These are phyloP conservation scores for Graphilbum fragrans DNA, from an alignment of 2,329 filamentous ascomycete genomes.

Conservation along the genomic window DNA sequence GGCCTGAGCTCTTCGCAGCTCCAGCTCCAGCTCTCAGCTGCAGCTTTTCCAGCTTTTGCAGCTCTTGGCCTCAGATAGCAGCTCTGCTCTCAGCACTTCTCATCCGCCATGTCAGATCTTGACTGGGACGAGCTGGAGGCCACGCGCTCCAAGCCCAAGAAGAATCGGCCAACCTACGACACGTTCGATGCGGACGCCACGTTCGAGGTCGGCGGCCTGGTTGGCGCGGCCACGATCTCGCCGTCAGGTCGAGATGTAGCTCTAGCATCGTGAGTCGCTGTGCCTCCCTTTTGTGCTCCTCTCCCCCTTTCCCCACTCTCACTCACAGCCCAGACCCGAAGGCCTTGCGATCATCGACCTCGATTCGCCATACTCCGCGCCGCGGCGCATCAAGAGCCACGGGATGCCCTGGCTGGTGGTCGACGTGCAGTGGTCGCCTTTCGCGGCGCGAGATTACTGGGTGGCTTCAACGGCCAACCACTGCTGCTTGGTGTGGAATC, in stretches of 20 bases:
- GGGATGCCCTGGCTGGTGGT: conserved; percentile 89
- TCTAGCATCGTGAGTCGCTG: conserved; percentile 56
- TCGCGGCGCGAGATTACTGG: conserved; percentile 82
- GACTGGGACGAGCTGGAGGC: conserved; percentile 25
- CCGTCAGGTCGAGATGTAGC: conserved; percentile 85
- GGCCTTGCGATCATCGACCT: conserved; percentile 86
- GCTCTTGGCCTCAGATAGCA: too few relatives aligned
- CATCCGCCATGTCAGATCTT: conserved; percentile 25
- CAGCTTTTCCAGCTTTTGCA: too few relatives aligned
- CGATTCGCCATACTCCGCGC: conserved; percentile 78
- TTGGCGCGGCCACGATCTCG: conserved; percentile 87
- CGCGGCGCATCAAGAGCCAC: conserved; percentile 69
- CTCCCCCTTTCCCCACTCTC: neutral
- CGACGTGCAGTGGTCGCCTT: conserved; percentile 94
- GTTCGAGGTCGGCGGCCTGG: conserved; percentile 68
- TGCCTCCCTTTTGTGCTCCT: neutral
- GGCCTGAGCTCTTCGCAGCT: too few relatives aligned
- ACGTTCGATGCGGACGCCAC: conserved; percentile 79
- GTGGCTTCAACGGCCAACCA: conserved; percentile 91
- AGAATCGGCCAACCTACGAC: conserved; percentile 63
- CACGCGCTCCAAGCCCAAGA: conserved; percentile 43
- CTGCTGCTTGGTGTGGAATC: conserved; percentile 86
- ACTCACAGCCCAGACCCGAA: conserved; percentile 45
- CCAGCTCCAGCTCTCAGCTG: too few relatives aligned
- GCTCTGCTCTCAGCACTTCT: too few relatives aligned